These are phyloP conservation scores for Leishmania guyanensis DNA, from an alignment of 208 protist genomes.

Conservation along the genomic window DNA sequence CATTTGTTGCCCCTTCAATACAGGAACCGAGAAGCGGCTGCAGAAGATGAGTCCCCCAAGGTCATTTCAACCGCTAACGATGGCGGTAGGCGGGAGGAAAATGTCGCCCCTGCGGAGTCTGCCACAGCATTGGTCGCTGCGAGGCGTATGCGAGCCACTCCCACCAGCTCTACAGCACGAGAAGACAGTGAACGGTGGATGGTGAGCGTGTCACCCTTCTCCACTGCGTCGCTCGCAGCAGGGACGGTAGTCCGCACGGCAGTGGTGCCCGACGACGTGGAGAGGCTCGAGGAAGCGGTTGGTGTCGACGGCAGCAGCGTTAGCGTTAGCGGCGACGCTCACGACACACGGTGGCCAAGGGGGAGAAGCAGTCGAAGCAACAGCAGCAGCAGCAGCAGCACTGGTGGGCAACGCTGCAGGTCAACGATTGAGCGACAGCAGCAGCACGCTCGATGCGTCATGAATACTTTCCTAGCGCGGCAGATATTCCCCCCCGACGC, in stretches of 20 bases:
- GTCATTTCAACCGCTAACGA: neutral
- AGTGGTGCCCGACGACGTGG: neutral
- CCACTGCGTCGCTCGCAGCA: conserved; percentile 18
- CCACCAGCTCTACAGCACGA: conserved; percentile 4
- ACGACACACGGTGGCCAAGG: neutral
- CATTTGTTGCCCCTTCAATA: neutral
- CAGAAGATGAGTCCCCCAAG: neutral
- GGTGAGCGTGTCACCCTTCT: conserved; percentile 37
- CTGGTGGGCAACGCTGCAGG: too few species aligned
- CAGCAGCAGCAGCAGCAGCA: neutral
- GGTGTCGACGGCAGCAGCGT: neutral
- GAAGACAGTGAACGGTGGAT: conserved; percentile 26
- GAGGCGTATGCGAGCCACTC: neutral
- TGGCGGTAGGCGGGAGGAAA: neutral
- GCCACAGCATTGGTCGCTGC: neutral
- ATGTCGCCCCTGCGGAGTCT: too few species aligned
- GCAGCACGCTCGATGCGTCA: conserved; percentile 19
- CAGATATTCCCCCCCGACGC: conserved; percentile 16
- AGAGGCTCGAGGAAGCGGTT: neutral
- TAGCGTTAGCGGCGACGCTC: neutral
- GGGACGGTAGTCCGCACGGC: neutral
- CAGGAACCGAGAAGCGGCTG: conserved; percentile 1
- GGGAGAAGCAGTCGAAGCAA: neutral
- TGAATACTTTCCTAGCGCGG: conserved; percentile 24
- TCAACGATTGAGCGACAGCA: neutral